Evolutionary conservation across 1,284 basidiomycete species (phyloP).

Genomic region (Apiotrichum porosum): DNA sequence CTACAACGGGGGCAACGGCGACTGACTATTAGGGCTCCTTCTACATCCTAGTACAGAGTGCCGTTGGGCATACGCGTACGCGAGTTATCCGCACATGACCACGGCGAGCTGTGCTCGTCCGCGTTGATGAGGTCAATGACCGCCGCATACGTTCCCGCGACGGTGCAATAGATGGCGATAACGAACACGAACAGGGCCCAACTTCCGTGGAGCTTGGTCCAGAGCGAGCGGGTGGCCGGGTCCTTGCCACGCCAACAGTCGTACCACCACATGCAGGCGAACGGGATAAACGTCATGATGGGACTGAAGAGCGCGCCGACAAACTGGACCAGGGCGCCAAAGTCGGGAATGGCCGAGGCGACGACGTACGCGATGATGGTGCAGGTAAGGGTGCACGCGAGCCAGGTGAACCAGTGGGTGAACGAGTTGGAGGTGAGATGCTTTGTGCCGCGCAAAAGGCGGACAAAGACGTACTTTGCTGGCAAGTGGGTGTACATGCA

Average conservation of each 20-base stretch:
- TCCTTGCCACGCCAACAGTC: constrained; percentile 15
- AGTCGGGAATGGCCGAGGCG: constrained; percentile 18
- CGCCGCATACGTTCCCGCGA: constrained; percentile 29
- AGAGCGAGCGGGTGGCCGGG: constrained; percentile 6
- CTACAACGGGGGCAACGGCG: too few relatives aligned
- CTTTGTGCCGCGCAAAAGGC: constrained; percentile 28
- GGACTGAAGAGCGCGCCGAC: constrained; percentile 28
- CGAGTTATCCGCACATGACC: constrained; percentile 27
- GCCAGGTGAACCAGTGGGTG: constrained; percentile 38
- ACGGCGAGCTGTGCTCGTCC: constrained; percentile 15
- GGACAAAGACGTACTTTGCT: constrained; percentile 33
- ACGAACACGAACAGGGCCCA: constrained; percentile 25
- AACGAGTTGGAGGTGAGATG: constrained; percentile 33
- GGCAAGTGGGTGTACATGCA: constrained; percentile 17
- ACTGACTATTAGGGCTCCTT: too few relatives aligned
- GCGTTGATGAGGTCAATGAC: constrained; percentile 23
- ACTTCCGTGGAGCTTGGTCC: constrained; percentile 1
- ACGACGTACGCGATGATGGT: constrained; percentile 28
- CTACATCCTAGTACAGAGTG: too few relatives aligned
- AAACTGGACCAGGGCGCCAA: constrained; percentile 28
- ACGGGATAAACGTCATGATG: constrained; percentile 17
- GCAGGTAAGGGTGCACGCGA: constrained; percentile 18
- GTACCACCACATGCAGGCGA: constrained; percentile 34
- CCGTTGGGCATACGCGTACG: too few relatives aligned
- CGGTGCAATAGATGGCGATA: constrained; percentile 22